Base-by-base conservation (phyloP, 1,284 basidiomycete genomes). In the Bothia castanella region DNA sequence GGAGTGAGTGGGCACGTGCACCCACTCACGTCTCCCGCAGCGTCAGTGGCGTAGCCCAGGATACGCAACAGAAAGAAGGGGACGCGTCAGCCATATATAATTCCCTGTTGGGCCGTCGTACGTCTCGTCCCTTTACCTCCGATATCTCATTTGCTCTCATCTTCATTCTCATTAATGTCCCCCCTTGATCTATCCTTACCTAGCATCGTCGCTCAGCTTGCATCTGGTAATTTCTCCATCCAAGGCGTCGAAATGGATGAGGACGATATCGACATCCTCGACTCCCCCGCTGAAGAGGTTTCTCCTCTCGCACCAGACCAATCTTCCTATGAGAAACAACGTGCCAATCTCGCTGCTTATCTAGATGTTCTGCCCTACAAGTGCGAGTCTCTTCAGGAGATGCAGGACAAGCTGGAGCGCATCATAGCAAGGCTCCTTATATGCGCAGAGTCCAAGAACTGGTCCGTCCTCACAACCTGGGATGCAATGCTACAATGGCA, bases 361-460 rank as follows among this genome's bases (percentile, higher is more conserved):
- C 72, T 87, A 54, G 72, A 78, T 60, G 76, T 82, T 19, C 62
- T 94, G 42, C 93, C 92, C 2, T 96, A 94, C 65, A 67, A 78
- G 58, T 85, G 83, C 69, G 92, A 96, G 67, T 73, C 83, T 12
- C 65, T 82, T 31, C 82, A 87, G 52, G 82, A 85, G 52, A 94
- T 95, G 85, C 82, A 89, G 48, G 62, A 70, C 25, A 79, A 82
- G 56, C 77, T 96, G 10, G 86, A 91, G 58, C 62, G 76, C 44
- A 91, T 95, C 59, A 76, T 91, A 14, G 75, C 79, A 30, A 83
- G 81, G 64, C 79, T 96, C 41, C 73, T 80, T 54, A 76, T 91
- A 39, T 89, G 86, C 57, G 83, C 86, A 6, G 80, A 84, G 63
- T 76, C 87, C 34, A 85, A 83, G 70, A 89, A 91, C 61, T 92